Evolutionary conservation across 305 asterid species (phyloP), one percentile per base, ranked within the genome.

Genomic region (Fraxinus ornus): DNA sequence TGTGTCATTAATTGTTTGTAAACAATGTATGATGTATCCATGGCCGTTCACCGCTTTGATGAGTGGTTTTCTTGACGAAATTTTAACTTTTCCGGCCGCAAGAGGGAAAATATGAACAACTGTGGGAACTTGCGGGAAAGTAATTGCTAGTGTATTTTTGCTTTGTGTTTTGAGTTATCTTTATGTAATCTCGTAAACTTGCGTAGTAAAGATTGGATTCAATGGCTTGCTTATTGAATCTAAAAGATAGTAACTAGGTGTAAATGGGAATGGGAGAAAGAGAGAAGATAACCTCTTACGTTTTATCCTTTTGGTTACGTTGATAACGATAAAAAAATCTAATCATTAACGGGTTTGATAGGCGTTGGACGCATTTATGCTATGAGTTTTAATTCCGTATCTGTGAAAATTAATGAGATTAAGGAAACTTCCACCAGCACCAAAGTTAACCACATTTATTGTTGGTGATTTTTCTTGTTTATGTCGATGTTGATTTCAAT

Each of bases 171-270:
- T 80, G 73, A 37, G 57, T 55, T 47, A 52, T 68, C 81, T 79
- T 39, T 78, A 79, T 80, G 76, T 44, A 28, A 76, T 57, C 52
- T 79, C 64, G 73, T 77, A 64, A 82, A 44, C 71, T 55, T 44
- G 84, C 75, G 55, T 8, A 44, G 77, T 80, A 62, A 62, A 62
- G 71, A 62, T 19, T 62, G 5, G 1, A 62, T 62, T 62, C 71
- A 62, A 55, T 2, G 64, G 64, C 64, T 22, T 32, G 37, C 64
- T 28, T 82, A 21, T 55, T 68, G 74, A 4, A 12, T 66, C 66
- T 24, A 41, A 28, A 76, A 60, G 78, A 32, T 72, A 33, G 70
- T 79, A 7, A 22, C 32, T 79, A 78, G 49, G 24, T 72, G 75
- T 47, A 49, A 57, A 22, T 21, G 78, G 81, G 55, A n/a, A 44